Conservation (phyloP, 345 rosid genomes). For the rapeseed (Brassica napus) region Da-Ae NC_063437.1:18300501-18301000, state of each 20-base stretch:
- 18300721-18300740: slow-evolving; percentile 87
- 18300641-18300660: too few relatives aligned
- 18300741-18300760: slow-evolving; percentile 90
- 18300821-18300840: slow-evolving; percentile 86
- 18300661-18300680: too few relatives aligned
- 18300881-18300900: slow-evolving; percentile 75
- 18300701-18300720: slow-evolving; percentile 45
- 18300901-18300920: not conserved
- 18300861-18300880: slow-evolving; percentile 74
- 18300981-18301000: slow-evolving; percentile 87
- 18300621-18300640: too few relatives aligned
- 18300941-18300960: slow-evolving; percentile 11
- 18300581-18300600: too few relatives aligned
- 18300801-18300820: slow-evolving; percentile 89
- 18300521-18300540: too few relatives aligned
- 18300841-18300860: slow-evolving; percentile 64
- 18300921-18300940: slow-evolving; percentile 4
- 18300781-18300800: slow-evolving; percentile 83
- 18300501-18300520: too few relatives aligned
- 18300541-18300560: too few relatives aligned
- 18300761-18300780: slow-evolving; percentile 99
- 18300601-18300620: too few relatives aligned
- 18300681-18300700: too few relatives aligned
- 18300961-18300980: slow-evolving; percentile 85
- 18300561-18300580: too few relatives aligned